These are phyloP conservation scores for Aureobasidium sp. DNA, from an alignment of 2,329 filamentous ascomycete genomes.

Conservation along the genomic window DNA sequence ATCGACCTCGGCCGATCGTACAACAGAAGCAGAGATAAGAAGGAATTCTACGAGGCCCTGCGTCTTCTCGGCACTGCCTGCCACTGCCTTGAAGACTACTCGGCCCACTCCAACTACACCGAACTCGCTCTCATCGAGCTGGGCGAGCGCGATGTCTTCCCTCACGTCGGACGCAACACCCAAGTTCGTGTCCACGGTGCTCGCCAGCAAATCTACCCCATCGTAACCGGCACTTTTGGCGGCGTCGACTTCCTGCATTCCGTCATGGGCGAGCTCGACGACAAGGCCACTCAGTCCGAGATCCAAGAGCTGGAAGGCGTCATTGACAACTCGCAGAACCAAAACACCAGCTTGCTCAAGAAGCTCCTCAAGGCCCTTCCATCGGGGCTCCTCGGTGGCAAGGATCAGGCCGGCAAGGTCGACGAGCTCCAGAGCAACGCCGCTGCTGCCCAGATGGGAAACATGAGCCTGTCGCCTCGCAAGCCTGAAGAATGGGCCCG, in stretches of 20 bases:
- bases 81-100: constrained; percentile 49
- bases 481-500: constrained; percentile 76
- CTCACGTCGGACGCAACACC: constrained; percentile 43
- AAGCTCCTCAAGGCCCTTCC: constrained; percentile 77
- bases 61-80: constrained; percentile 47
- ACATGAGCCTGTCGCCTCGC: constrained; percentile 62
- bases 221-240: constrained; percentile 51
- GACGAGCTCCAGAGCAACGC: constrained; percentile 75
- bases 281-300: constrained; percentile 44
- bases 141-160: constrained; percentile 46
- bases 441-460: constrained; percentile 52
- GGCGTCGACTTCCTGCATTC: constrained; percentile 46
- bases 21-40: constrained; percentile 37
- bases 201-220: constrained; percentile 41
- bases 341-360: constrained; percentile 67
- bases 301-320: constrained; percentile 64
- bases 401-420: constrained; percentile 67
- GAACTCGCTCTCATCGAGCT: constrained; percentile 48
- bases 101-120: constrained; percentile 50
- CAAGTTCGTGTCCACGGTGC: constrained; percentile 39
- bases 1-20: constrained; percentile 45
- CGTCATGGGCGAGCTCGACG: constrained; percentile 44
- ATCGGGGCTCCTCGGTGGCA: constrained; percentile 67
- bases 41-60: constrained; percentile 43
- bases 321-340: constrained; percentile 55